Evolutionary conservation across 176 grass and related monocot species (phyloP).

Genomic region (Zoysia japonica): DNA sequence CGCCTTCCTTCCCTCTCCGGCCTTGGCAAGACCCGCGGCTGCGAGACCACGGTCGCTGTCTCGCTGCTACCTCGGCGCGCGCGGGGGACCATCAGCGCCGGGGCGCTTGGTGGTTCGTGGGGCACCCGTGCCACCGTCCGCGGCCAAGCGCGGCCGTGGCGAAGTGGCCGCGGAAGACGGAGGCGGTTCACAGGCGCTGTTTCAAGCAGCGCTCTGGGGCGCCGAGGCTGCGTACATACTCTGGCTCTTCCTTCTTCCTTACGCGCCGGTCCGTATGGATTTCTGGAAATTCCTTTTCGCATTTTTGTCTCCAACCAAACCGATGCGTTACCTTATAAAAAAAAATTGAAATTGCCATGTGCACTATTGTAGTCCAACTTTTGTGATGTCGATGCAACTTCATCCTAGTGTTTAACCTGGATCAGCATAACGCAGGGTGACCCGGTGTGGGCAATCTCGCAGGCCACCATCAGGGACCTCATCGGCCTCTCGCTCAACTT

Average conservation of each 20-base stretch:
- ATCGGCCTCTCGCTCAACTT: constrained; percentile 84
- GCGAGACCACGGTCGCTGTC: not conserved
- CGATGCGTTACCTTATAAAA: not conserved
- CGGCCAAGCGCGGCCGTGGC: constrained; percentile 33
- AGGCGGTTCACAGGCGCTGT: constrained; percentile 17
- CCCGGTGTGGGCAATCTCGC: constrained; percentile 74
- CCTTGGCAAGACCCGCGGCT: not conserved
- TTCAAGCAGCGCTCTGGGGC: constrained; percentile 59
- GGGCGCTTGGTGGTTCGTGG: not conserved
- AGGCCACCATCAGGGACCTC: constrained; percentile 66
- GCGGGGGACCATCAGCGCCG: not conserved
- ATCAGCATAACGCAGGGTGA: constrained; percentile 62
- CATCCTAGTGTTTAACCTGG: not conserved
- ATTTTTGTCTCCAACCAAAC: not conserved
- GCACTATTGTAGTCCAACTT: not conserved
- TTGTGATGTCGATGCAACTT: not conserved
- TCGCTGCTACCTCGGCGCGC: not conserved
- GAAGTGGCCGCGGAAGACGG: constrained; percentile 16
- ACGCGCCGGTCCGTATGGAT: constrained; percentile 57
- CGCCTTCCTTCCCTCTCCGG: not conserved
- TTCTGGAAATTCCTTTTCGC: not conserved
- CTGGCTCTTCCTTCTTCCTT: constrained; percentile 93
- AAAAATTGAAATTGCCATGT: no score
- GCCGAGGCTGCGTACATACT: constrained; percentile 80
- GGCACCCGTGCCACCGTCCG: constrained; percentile 9